phyloP scores from a whole-genome alignment of 495 filamentous ascomycete species.

The Trichoderma gamsii region DNA sequence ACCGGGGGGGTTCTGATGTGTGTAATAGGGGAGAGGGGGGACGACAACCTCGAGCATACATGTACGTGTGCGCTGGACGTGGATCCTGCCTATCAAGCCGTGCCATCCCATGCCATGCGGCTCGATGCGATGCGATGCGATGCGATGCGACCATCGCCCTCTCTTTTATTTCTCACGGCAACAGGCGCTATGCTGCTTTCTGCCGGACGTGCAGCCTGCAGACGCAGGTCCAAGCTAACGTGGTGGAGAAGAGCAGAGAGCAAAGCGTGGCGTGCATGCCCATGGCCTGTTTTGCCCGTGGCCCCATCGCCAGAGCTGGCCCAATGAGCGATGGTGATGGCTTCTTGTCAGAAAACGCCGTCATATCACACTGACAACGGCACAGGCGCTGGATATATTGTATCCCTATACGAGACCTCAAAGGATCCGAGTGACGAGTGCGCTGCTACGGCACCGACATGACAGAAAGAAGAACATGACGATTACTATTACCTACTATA shows the following conservation, averaged over 20 bases:
- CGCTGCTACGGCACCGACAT: too few relatives aligned
- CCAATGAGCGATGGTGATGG: background rate
- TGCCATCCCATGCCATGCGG: constrained; percentile 3
- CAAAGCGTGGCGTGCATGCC: background rate
- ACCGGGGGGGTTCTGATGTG: background rate
- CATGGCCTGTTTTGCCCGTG: background rate
- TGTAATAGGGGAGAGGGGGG: constrained; percentile 4
- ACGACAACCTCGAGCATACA: background rate
- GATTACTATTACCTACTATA: too few relatives aligned
- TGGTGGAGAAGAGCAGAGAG: background rate
- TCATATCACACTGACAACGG: too few relatives aligned
- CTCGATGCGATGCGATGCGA: constrained; percentile 1
- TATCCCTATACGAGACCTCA: too few relatives aligned
- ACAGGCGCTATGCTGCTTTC: constrained; percentile 6
- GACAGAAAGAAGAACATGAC: too few relatives aligned
- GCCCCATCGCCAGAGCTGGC: background rate
- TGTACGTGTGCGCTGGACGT: background rate
- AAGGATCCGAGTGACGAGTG: too few relatives aligned
- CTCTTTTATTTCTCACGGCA: background rate
- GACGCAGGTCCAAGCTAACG: constrained; percentile 16
- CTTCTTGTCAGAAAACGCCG: background rate
- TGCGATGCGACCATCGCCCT: constrained; percentile 6
- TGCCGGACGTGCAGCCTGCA: background rate
- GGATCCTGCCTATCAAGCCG: background rate
- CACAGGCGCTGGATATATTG: too few relatives aligned